These are phyloP conservation scores for Fragaria nilgerrensis DNA, from an alignment of 306 rosid genomes.

Conservation along the genomic window DNA sequence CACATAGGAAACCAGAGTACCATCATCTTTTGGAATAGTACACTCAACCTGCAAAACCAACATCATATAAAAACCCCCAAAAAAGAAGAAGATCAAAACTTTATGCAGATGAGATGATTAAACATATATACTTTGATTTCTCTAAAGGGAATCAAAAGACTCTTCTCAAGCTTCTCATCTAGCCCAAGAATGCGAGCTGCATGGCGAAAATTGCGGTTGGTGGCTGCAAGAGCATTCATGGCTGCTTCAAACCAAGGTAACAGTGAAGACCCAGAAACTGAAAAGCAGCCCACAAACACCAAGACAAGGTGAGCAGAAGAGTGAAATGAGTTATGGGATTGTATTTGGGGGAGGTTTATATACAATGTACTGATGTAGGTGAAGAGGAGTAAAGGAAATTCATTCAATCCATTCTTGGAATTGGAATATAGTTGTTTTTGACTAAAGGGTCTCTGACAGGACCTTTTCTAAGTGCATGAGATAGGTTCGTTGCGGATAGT, in stretches of 20 bases:
- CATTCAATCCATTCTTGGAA: neutral
- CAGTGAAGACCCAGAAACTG: constrained; percentile 12
- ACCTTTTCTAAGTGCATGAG: neutral
- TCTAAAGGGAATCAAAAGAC: constrained; percentile 68
- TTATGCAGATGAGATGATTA: neutral
- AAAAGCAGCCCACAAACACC: neutral
- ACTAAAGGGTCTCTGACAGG: neutral
- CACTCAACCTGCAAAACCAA: constrained; percentile 62
- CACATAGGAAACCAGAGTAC: constrained; percentile 60
- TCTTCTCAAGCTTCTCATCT: constrained; percentile 67
- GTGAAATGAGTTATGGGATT: neutral
- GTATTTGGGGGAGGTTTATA: neutral
- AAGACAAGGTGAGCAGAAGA: neutral
- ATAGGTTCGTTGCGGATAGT: neutral
- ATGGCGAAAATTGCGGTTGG: constrained; percentile 61
- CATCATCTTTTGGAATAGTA: constrained; percentile 73
- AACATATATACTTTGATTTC: constrained; percentile 52
- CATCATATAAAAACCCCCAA: neutral
- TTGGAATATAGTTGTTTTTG: neutral
- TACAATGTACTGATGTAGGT: neutral
- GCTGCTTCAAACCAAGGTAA: constrained; percentile 17
- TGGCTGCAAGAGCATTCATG: constrained; percentile 75
- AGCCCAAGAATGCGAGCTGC: constrained; percentile 73
- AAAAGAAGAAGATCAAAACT: neutral
- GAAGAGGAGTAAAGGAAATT: neutral